Base-by-base conservation (phyloP, 306 rosid species). In the Lathyrus sativus region DNA sequence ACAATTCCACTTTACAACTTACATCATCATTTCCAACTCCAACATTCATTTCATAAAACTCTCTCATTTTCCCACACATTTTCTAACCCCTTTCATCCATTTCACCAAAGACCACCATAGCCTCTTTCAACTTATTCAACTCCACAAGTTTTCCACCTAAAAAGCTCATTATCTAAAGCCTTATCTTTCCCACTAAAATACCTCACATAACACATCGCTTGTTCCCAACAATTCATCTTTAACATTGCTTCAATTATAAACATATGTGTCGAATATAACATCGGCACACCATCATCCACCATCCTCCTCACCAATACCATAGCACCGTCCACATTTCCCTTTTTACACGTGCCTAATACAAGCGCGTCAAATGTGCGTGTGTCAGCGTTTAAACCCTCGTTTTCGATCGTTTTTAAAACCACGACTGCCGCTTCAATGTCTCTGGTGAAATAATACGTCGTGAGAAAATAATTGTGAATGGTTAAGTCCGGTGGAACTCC, bases 351-450 rank as follows among this genome's bases (percentile, higher is more conserved):
- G 38, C 87, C 89, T 18, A 84, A 3, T 9, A 88, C 89, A 38
- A 86, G 84, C 66, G 91, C 86, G 76, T 89, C 89, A 45, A 58
- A 82, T 0, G 91, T 89, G 11, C 86, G 88, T 26, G 77, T 0
- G 48, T 86, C 77, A 1, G 77, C 62, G 2, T 0, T 61, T 8
- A 82, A 4, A 7, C 85, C 86, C n/a, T 74, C 76, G 11, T 78
- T 70, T 39, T 73, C 87, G 58, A 86, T 80, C 19, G 6, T 61
- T 14, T 6, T 67, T 74, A 82, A 48, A 60, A 84, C 66, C 0
- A 17, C 78, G 3, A 79, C 86, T 3, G 84, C 82, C 7, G 70
- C 17, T 0, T 12, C 42, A 33, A 82, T 8, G 9, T 84, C 81
- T 0, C 91, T 84, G 31, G 19, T 1, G 59, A 19, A 51, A 56